Evolutionary conservation across 31 red algal species (phyloP).

Genomic region (Asparagopsis taxiformis): DNA sequence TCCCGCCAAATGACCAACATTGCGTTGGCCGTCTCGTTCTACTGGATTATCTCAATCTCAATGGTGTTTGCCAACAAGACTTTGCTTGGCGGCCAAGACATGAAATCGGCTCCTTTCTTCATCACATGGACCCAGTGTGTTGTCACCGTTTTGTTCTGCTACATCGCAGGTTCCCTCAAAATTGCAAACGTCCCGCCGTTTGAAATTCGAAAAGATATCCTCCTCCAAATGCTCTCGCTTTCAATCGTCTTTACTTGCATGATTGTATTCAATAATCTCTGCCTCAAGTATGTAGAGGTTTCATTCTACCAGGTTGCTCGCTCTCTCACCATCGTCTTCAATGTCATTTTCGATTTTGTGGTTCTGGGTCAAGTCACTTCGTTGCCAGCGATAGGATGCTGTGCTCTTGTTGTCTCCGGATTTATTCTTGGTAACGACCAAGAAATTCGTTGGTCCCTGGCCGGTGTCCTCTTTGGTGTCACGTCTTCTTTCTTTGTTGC

Average conservation of each 20-base stretch:
- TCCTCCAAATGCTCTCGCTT: conserved; percentile 86
- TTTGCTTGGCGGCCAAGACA: conserved; percentile 72
- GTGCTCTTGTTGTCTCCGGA: conserved; percentile 77
- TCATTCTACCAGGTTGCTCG: conserved; percentile 96
- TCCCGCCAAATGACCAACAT: conserved; percentile 72
- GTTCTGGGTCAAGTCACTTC: conserved; percentile 84
- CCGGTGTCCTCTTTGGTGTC: conserved; percentile 88
- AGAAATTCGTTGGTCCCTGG: conserved; percentile 93
- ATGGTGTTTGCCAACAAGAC: conserved; percentile 99
- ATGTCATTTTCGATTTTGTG: conserved; percentile 87
- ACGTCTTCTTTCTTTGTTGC: conserved; percentile 94
- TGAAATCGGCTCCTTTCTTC: conserved; percentile 78
- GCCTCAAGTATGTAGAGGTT: conserved; percentile 97
- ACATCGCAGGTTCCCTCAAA: conserved; percentile 47
- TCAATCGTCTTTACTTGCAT: conserved; percentile 88
- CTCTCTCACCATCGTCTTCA: conserved; percentile 95
- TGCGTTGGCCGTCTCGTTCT: conserved; percentile 81
- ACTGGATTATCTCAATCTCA: conserved; percentile 95
- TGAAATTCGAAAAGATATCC: conserved; percentile 60
- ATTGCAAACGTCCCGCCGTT: conserved; percentile 73
- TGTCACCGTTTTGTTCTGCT: conserved; percentile 76
- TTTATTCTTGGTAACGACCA: conserved; percentile 82
- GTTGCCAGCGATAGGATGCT: conserved; percentile 76
- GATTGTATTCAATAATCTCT: conserved; percentile 96
- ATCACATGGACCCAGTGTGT: conserved; percentile 98